phyloP scores from a whole-genome alignment of 495 filamentous ascomycete genomes.

The Xylaria venustula region DNA sequence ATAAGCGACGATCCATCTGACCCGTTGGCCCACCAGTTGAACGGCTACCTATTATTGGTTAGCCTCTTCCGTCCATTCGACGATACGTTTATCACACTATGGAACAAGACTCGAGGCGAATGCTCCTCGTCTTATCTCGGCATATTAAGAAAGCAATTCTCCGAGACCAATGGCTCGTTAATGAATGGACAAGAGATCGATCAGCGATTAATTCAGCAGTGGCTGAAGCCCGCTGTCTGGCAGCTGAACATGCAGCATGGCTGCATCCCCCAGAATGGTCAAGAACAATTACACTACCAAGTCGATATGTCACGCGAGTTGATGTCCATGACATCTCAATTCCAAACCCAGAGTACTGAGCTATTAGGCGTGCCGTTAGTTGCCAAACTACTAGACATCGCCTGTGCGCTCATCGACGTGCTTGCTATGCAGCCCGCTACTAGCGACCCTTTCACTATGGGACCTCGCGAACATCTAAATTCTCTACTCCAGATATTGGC shows the following conservation, averaged over 20 bases:
- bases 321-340: conserved; percentile 62
- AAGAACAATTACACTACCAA: conserved; percentile 67
- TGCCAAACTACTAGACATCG: conserved; percentile 75
- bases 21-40: conserved; percentile 47
- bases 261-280: conserved; percentile 39
- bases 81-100: conserved; percentile 64
- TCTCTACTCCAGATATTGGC: conserved; percentile 66
- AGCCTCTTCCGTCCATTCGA: conserved; percentile 72
- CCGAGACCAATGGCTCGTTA: conserved; percentile 60
- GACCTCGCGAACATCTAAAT: conserved; percentile 71
- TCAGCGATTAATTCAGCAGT: conserved; percentile 70
- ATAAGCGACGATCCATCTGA: conserved; percentile 64
- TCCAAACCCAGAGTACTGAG: conserved; percentile 39
- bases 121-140: conserved; percentile 59
- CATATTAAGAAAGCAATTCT: conserved; percentile 63
- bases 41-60: conserved; percentile 64
- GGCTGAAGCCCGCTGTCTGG: conserved; percentile 83
- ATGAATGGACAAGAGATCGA: conserved; percentile 67
- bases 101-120: conserved; percentile 66
- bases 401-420: conserved; percentile 70
- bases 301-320: conserved; percentile 69
- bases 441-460: conserved; percentile 57
- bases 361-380: conserved; percentile 43
- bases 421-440: conserved; percentile 63
- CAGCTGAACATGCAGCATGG: conserved; percentile 57